Evolutionary conservation across 2,329 filamentous ascomycete species (phyloP), one percentile per base, ranked within the genome.

Genomic region (Aspergillus aculeatinus): DNA sequence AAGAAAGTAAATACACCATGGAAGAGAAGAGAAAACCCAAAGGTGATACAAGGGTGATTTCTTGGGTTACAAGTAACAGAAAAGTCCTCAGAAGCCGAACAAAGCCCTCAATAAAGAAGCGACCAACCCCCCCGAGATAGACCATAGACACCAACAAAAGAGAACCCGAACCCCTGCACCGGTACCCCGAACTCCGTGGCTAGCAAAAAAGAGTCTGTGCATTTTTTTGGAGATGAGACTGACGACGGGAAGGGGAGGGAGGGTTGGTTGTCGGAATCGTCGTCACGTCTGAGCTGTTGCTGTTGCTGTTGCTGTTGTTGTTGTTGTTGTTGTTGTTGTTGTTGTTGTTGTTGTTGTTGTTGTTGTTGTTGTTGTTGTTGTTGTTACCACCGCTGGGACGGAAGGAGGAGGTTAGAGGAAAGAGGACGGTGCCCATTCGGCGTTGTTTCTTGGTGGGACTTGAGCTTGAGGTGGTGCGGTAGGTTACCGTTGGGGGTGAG

Each of bases 191-290:
- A 67, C 64, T 58, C 64, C 64, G 53, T 61, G 48, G 39, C 49
- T 66, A 66, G 52, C 47, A 63, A 67, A 67, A 67, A 67, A 67
- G 59, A 63, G 54, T 39, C 57, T 51, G 51, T 25, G 49, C 51
- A n/a, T 33, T 50, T n/a, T 10, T 16, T 16, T 16, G 39, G 16
- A 19, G 39, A 19, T 5, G 39, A n/a, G 39, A 44, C 6, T 44
- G 39, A 44, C 6, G 39, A 44, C 14, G 33, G 14, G 33, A 16
- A 5, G 11, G 33, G 14, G 33, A 35, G 2, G 19, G 16, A 19
- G 39, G 35, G 48, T 2, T 39, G 27, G 42, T 48, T 11, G 11
- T 21, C 1, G 35, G 19, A 3, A 16, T 52, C 10, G 21, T 44
- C 35, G 31, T 23, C 25, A 14, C 16, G 21, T 25, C 19, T 25